These are phyloP conservation scores for Penicillium sp. DNA, from an alignment of 2,329 filamentous ascomycete genomes.

Conservation along the genomic window DNA sequence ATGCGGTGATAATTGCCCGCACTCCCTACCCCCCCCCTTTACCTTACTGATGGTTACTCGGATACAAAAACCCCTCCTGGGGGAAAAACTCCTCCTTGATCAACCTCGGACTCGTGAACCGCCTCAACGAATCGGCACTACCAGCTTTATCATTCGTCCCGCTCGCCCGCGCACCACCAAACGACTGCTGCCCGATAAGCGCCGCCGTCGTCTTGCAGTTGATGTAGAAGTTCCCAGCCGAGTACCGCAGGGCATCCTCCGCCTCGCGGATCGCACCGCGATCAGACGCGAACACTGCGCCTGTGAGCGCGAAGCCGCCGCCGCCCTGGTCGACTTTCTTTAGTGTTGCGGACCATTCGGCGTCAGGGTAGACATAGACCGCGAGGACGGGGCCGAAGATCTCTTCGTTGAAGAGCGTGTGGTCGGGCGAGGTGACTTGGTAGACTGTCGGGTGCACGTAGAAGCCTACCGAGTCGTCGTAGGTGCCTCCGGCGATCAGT, in stretches of 20 bases:
- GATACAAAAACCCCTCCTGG: conserved; percentile 23
- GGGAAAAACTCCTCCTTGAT: conserved; percentile 58
- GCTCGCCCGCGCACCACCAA: conserved; percentile 58
- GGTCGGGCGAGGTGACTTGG: conserved; percentile 70
- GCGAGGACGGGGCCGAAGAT: conserved; percentile 80
- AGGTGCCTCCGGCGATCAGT: conserved; percentile 75
- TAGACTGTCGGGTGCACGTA: conserved; percentile 85
- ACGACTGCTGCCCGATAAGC: conserved; percentile 62
- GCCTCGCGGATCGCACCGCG: conserved; percentile 55
- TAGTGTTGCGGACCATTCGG: conserved; percentile 58
- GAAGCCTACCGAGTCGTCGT: conserved; percentile 71
- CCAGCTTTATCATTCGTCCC: conserved; percentile 64
- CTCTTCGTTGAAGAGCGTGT: conserved; percentile 75
- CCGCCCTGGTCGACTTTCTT: conserved; percentile 47
- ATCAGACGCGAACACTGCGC: conserved; percentile 48
- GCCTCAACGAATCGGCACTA: conserved; percentile 54
- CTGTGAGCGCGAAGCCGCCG: conserved; percentile 44
- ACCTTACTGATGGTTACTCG: not conserved
- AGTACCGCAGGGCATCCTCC: conserved; percentile 57
- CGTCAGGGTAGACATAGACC: conserved; percentile 78
- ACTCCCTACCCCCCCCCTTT: too few relatives aligned
- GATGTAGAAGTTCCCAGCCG: conserved; percentile 63
- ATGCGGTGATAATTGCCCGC: too few relatives aligned
- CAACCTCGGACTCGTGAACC: conserved; percentile 58
- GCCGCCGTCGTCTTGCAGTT: conserved; percentile 64